Evolutionary conservation across 2,329 filamentous ascomycete species (phyloP).

Genomic region (Exophiala viscosa): DNA sequence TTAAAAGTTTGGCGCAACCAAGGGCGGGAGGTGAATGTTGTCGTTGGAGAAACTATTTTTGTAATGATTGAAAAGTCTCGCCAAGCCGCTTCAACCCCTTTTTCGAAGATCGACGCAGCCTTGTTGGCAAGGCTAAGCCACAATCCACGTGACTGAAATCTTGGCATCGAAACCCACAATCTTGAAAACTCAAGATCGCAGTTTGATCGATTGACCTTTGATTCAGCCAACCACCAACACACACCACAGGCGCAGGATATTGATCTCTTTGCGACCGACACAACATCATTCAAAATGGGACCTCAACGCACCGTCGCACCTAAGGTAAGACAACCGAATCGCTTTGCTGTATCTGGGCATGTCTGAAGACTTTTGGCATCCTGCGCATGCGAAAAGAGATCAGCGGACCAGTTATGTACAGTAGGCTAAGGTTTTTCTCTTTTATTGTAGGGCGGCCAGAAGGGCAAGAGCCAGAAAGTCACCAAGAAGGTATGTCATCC

Average conservation of each 20-base stretch:
- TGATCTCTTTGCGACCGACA: conserved; percentile 70
- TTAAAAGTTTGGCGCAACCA: no score
- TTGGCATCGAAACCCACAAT: neutral
- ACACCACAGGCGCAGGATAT: conserved; percentile 72
- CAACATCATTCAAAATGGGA: conserved; percentile 29
- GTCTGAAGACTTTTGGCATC: conserved; percentile 19
- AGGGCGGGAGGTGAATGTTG: no score
- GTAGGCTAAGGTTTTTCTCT: conserved; percentile 83
- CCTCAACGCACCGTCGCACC: conserved; percentile 45
- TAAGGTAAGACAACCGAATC: conserved; percentile 72
- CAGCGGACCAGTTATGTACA: conserved; percentile 45
- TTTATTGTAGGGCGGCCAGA: conserved; percentile 44
- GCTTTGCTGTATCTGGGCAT: conserved; percentile 79
- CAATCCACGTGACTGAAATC: neutral
- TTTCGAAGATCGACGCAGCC: neutral
- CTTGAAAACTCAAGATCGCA: neutral
- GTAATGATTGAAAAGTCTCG: no score
- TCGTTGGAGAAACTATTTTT: no score
- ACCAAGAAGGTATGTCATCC: conserved; percentile 43
- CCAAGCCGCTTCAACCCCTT: no score
- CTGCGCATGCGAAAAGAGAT: conserved; percentile 26
- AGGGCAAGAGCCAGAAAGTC: conserved; percentile 36
- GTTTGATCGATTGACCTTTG: neutral
- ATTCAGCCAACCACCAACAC: neutral
- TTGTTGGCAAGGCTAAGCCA: neutral